A percentile compares a stretch with the other conserved stretches of the same genome.
Evolutionary conservation across 352 stramenopile genomes (phyloP).

Genomic region (Pythium plurisporium): DNA sequence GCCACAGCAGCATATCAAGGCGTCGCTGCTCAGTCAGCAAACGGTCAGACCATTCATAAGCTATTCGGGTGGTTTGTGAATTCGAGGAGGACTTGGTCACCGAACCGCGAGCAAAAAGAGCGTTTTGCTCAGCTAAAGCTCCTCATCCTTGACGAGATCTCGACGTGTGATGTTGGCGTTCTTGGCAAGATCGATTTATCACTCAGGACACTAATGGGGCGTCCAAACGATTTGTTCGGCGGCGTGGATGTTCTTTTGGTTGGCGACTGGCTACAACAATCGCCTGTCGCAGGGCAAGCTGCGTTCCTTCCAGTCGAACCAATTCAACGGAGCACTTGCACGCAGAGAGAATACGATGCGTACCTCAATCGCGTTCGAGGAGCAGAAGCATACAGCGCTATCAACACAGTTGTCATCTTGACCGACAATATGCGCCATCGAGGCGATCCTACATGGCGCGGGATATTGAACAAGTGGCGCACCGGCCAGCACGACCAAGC

Average conservation of each 20-base stretch:
- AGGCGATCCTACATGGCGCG: not conserved
- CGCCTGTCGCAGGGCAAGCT: constrained; percentile 19
- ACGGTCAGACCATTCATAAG: constrained; percentile 24
- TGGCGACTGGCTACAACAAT: constrained; percentile 27
- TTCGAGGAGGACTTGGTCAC: constrained; percentile 1
- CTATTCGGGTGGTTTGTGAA: constrained; percentile 17
- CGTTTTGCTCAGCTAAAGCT: constrained; percentile 9
- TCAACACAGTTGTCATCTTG: constrained; percentile 4
- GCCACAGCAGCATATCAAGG: constrained; percentile 18
- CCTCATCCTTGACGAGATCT: constrained; percentile 20
- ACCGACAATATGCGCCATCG: constrained; percentile 14
- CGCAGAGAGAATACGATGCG: not conserved
- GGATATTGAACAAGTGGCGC: constrained; percentile 9
- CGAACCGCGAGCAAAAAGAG: constrained; percentile 8
- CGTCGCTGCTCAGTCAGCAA: constrained; percentile 20
- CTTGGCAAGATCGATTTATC: constrained; percentile 9
- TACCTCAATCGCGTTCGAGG: not conserved
- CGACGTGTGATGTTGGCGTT: constrained; percentile 10
- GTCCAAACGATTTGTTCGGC: constrained; percentile 2
- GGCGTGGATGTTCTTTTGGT: constrained; percentile 23
- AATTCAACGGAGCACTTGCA: not conserved
- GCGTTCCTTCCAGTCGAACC: not conserved
- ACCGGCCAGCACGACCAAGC: not conserved
- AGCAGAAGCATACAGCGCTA: not conserved
- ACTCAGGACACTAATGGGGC: not conserved